Conservation (phyloP, 805 yeast species). For the Hanseniaspora clermontiae region DNA sequence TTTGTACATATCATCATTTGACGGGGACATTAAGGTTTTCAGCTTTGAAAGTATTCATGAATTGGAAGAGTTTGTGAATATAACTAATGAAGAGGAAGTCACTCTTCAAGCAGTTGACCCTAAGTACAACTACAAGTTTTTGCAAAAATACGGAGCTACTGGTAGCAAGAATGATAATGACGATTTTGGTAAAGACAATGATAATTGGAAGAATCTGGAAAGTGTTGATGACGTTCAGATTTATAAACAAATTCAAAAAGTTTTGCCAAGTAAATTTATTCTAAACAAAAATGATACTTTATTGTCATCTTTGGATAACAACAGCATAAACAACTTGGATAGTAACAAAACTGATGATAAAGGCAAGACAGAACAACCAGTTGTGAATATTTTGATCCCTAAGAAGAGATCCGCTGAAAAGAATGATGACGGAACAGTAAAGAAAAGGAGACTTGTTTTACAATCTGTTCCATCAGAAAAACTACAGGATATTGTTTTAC, state of each 20-base stretch:
- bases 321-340: constrained; percentile 21
- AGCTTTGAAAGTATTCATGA: not conserved
- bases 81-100: constrained; percentile 1
- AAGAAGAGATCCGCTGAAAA: constrained; percentile 24
- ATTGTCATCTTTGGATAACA: not conserved
- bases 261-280: not conserved
- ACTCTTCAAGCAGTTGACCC: constrained; percentile 3
- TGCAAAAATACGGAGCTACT: constrained; percentile 1
- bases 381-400: constrained; percentile 22
- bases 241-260: not conserved
- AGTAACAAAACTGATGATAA: constrained; percentile 18
- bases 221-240: constrained; percentile 5
- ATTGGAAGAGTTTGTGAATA: not conserved
- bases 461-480: constrained; percentile 36
- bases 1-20: constrained; percentile 6
- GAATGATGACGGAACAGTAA: constrained; percentile 55
- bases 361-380: constrained; percentile 10
- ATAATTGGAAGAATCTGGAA: constrained; percentile 25
- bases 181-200: not conserved
- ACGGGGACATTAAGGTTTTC: constrained; percentile 5
- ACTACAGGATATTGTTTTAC: too few species aligned
- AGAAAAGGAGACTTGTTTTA: constrained; percentile 64
- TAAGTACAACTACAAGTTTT: not conserved
- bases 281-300: not conserved
- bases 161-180: not conserved